These are phyloP conservation scores for Trichophyton mentagrophytes DNA, from an alignment of 2,329 filamentous ascomycete genomes.

Conservation along the genomic window DNA sequence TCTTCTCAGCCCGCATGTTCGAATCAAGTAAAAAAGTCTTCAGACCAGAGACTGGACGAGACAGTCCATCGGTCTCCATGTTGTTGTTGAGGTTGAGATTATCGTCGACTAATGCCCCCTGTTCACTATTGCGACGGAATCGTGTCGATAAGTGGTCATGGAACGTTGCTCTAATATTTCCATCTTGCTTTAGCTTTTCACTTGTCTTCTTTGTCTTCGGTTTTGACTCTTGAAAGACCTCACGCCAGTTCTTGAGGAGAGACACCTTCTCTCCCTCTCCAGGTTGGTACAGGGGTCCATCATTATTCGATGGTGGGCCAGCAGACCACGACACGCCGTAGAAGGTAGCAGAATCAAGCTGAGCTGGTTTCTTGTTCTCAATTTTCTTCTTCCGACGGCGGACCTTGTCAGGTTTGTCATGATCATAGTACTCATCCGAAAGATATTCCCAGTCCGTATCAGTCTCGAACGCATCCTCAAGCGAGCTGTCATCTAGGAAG, in stretches of 20 bases:
- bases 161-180: not conserved
- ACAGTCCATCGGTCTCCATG: not conserved
- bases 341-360: slow-evolving; percentile 15
- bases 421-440: slow-evolving; percentile 19
- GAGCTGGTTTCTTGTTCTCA: not conserved
- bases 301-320: slow-evolving; percentile 21
- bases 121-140: not conserved
- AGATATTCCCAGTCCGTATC: slow-evolving; percentile 22
- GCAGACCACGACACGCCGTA: slow-evolving; percentile 32
- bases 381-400: not conserved
- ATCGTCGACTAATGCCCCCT: not conserved
- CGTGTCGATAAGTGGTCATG: not conserved
- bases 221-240: slow-evolving; percentile 29
- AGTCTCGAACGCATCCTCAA: slow-evolving; percentile 19
- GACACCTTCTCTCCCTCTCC: slow-evolving; percentile 32
- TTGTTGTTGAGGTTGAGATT: not conserved
- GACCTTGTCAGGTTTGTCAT: slow-evolving; percentile 9
- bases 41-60: too few species aligned
- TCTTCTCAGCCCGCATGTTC: not conserved
- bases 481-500: slow-evolving; percentile 19
- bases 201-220: slow-evolving; percentile 8
- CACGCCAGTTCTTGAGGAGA: slow-evolving; percentile 35
- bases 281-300: slow-evolving; percentile 24
- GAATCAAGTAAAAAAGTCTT: too few species aligned
- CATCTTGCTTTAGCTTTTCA: not conserved